These are phyloP conservation scores for Vitis hybrid DNA, from an alignment of 177 flowering plant genomes.

Conservation along the genomic window DNA sequence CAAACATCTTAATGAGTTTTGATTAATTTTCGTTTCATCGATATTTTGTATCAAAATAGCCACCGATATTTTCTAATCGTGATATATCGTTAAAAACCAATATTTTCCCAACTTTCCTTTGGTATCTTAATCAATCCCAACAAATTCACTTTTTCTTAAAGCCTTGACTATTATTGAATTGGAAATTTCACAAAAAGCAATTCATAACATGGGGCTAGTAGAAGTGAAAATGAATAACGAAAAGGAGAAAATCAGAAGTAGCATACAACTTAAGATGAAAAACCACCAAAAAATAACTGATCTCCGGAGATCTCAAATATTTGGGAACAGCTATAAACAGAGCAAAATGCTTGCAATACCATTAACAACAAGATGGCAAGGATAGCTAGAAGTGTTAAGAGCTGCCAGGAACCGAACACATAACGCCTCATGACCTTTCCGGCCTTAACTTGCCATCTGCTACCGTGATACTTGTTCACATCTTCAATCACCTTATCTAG, in stretches of 20 bases:
- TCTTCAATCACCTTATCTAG: too few relatives aligned
- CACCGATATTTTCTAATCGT: background rate
- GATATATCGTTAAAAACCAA: too few relatives aligned
- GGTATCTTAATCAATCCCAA: background rate
- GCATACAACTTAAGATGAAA: too few relatives aligned
- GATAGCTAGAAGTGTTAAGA: slow-evolving; percentile 18
- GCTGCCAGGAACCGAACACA: slow-evolving; percentile 26
- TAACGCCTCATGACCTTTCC: slow-evolving; percentile 16
- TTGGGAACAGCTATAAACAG: slow-evolving; percentile 26
- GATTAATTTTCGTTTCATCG: too few relatives aligned
- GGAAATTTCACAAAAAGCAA: background rate
- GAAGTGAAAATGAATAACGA: slow-evolving; percentile 10
- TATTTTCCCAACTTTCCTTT: background rate
- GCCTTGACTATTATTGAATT: too few relatives aligned
- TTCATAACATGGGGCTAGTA: background rate
- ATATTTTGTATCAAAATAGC: too few relatives aligned
- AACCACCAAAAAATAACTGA: too few relatives aligned
- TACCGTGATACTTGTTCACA: too few relatives aligned
- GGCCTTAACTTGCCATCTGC: background rate
- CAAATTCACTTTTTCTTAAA: too few relatives aligned
- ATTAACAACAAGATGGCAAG: slow-evolving; percentile 13
- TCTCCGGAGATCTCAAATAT: background rate
- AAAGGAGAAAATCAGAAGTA: slow-evolving; percentile 8
- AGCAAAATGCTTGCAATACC: slow-evolving; percentile 34
- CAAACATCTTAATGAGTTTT: too few relatives aligned